These are phyloP conservation scores for Elongisporangium anandrum DNA, from an alignment of 352 stramenopile genomes.

Conservation along the genomic window DNA sequence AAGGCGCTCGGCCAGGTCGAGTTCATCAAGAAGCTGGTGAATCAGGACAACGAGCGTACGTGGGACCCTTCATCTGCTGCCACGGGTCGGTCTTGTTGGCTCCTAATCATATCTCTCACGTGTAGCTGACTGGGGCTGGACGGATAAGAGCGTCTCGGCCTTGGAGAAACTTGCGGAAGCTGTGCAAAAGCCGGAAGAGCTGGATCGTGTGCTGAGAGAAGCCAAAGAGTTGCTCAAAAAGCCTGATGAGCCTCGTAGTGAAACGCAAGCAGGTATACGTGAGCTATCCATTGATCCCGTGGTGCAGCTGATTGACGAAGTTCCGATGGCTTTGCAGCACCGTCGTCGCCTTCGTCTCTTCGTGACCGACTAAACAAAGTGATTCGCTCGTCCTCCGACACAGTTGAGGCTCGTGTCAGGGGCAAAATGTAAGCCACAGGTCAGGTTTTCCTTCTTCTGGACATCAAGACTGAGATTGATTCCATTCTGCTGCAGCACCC, in stretches of 20 bases:
- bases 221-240: slow-evolving; percentile 44
- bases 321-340: background rate
- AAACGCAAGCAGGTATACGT: background rate
- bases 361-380: slow-evolving; percentile 44
- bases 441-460: too few relatives aligned
- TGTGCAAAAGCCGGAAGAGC: slow-evolving; percentile 55
- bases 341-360: slow-evolving; percentile 8
- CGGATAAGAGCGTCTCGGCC: slow-evolving; percentile 42
- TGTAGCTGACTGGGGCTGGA: slow-evolving; percentile 41
- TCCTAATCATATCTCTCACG: slow-evolving; percentile 7
- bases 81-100: background rate
- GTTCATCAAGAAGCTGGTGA: slow-evolving; percentile 53
- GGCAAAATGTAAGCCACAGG: slow-evolving; percentile 56
- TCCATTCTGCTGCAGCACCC: slow-evolving; percentile 21
- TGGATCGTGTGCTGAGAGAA: slow-evolving; percentile 46
- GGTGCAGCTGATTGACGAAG: background rate
- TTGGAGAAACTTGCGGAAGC: slow-evolving; percentile 39
- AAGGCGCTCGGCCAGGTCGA: slow-evolving; percentile 43
- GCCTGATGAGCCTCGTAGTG: background rate
- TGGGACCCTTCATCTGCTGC: too few relatives aligned
- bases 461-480: slow-evolving; percentile 1
- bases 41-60: slow-evolving; percentile 28
- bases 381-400: slow-evolving; percentile 37
- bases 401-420: slow-evolving; percentile 39
- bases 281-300: background rate